phyloP scores from a whole-genome alignment of 176 grass and related monocot genomes.

The Aegilops tauschii region DNA sequence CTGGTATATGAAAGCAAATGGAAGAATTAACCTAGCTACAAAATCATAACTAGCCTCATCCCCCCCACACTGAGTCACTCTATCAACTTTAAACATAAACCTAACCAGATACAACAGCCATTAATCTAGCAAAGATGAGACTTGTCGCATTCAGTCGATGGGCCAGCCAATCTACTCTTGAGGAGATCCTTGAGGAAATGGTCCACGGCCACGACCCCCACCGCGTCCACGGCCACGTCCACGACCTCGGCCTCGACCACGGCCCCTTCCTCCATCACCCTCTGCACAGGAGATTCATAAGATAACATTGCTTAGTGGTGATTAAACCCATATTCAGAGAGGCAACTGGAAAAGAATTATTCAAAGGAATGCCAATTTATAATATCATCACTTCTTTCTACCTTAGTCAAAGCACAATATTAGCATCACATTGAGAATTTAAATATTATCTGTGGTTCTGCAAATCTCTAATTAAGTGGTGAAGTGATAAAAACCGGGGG shows the following conservation, averaged over 20 bases:
- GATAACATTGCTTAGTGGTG: not conserved
- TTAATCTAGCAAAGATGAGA: conserved; percentile 11
- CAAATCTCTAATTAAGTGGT: not conserved
- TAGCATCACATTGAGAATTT: not conserved
- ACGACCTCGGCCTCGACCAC: conserved; percentile 21
- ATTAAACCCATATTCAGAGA: not conserved
- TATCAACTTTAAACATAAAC: conserved; percentile 43
- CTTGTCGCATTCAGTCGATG: not conserved
- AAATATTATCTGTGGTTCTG: too few species aligned
- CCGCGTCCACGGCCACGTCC: conserved; percentile 31
- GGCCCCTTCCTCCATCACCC: conserved; percentile 36
- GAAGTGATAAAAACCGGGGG: not conserved
- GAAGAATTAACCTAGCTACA: conserved; percentile 72
- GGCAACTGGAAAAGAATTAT: not conserved
- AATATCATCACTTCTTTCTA: too few species aligned
- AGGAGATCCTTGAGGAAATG: conserved; percentile 18
- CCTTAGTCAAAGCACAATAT: not conserved
- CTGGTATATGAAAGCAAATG: conserved; percentile 35
- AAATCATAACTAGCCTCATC: conserved; percentile 68
- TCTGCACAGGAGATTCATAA: conserved; percentile 1
- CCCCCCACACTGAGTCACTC: conserved; percentile 36
- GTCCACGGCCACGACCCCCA: conserved; percentile 28
- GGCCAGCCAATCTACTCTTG: conserved; percentile 38
- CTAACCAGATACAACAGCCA: conserved; percentile 39
- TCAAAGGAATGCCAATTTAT: not conserved